These are phyloP conservation scores for Phaffia rhodozyma DNA, from an alignment of 1,284 basidiomycete species.

Conservation along the genomic window DNA sequence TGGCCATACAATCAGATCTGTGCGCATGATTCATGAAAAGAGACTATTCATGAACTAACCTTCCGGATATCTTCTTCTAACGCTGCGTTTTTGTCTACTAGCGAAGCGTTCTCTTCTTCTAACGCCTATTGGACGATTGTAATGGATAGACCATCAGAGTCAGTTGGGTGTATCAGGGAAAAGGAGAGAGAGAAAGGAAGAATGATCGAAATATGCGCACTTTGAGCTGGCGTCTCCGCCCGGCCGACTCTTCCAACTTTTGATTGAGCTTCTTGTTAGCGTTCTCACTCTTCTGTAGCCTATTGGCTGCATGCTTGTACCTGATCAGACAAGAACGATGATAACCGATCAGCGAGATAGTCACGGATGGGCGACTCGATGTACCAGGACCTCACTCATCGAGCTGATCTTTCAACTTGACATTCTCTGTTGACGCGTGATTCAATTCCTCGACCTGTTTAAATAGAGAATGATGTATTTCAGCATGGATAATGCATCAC, in stretches of 20 bases:
- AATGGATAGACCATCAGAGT: no score
- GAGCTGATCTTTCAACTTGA: conserved; percentile 75
- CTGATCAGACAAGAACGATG: conserved; percentile 35
- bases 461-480: not conserved
- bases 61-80: conserved; percentile 84
- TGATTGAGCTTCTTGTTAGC: conserved; percentile 99
- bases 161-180: no score
- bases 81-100: conserved; percentile 80
- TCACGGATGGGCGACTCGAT: not conserved
- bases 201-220: conserved; percentile 36
- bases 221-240: conserved; percentile 73
- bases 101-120: conserved; percentile 81
- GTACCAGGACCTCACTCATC: conserved; percentile 58
- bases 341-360: not conserved
- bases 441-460: conserved; percentile 63
- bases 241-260: conserved; percentile 88
- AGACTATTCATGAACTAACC: conserved; percentile 33
- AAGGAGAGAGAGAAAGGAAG: not conserved
- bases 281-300: conserved; percentile 83
- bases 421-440: conserved; percentile 59
- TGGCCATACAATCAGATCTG: no score
- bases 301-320: conserved; percentile 79
- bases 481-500: not conserved
- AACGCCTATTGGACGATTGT: conserved; percentile 45
- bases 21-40: no score